phyloP scores from a whole-genome alignment of 345 rosid species.

The Carallia pectinifolia region DNA sequence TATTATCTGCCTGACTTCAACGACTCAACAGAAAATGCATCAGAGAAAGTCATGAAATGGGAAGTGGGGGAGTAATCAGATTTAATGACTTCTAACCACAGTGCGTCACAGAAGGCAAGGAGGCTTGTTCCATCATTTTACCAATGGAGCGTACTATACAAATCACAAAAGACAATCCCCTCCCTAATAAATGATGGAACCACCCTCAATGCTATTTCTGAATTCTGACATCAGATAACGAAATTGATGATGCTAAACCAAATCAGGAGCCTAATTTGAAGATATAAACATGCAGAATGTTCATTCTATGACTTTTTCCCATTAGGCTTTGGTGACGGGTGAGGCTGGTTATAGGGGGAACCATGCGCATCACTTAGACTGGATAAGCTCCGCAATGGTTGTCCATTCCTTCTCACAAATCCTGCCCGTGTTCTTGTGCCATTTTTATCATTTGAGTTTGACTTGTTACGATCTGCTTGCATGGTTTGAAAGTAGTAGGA shows the following conservation, averaged over 20 bases:
- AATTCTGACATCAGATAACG: neutral
- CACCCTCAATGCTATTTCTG: constrained; percentile 8
- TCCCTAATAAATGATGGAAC: constrained; percentile 17
- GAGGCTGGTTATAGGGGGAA: constrained; percentile 58
- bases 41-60: constrained; percentile 5
- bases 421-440: constrained; percentile 60
- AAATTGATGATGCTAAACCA: neutral
- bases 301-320: constrained; percentile 40
- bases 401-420: constrained; percentile 68
- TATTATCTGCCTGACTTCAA: neutral
- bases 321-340: constrained; percentile 63
- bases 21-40: neutral
- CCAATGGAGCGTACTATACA: neutral
- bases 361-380: constrained; percentile 38
- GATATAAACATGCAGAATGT: neutral
- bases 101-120: neutral
- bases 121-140: constrained; percentile 16
- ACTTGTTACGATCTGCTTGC: constrained; percentile 29
- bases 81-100: constrained; percentile 12
- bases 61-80: neutral
- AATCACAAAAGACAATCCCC: constrained; percentile 8
- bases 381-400: constrained; percentile 62
- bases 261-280: neutral
- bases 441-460: constrained; percentile 39
- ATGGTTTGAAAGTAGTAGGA: constrained; percentile 61